phyloP scores from a whole-genome alignment of 441 rosid species.

The Pelargonium australe region DNA sequence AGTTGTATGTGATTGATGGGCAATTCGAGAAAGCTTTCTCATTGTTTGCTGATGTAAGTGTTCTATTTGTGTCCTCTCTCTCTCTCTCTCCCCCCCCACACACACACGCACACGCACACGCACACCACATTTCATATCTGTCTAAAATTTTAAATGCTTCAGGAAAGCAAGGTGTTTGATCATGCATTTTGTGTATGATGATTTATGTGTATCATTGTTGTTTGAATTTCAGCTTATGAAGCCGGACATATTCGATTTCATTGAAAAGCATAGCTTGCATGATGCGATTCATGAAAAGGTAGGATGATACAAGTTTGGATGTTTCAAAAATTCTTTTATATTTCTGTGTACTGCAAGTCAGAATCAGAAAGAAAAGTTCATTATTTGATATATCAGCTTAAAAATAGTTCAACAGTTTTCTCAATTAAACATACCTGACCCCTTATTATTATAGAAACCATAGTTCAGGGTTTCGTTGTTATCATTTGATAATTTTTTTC shows the following conservation, averaged over 20 bases:
- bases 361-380: not conserved
- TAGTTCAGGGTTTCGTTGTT: not conserved
- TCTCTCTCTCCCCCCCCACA: no score
- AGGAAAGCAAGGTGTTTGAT: not conserved
- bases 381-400: not conserved
- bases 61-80: conserved; percentile 15
- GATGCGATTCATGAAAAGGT: conserved; percentile 93
- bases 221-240: conserved; percentile 75
- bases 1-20: conserved; percentile 80
- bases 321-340: not conserved
- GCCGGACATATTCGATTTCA: conserved; percentile 77
- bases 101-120: no score
- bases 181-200: conserved; percentile 14
- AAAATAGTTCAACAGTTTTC: not conserved
- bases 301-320: conserved; percentile 20
- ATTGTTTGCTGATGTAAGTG: conserved; percentile 94
- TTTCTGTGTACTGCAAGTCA: not conserved
- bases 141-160: not conserved
- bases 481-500: not conserved
- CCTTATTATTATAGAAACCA: not conserved
- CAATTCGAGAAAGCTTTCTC: conserved; percentile 88
- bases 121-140: not conserved
- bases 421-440: not conserved
- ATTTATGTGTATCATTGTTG: conserved; percentile 13
- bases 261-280: conserved; percentile 78